Percentiles rank a stretch among this genome's conserved stretches.
Conservation (phyloP, 768 basidiomycete genomes). For the Porphyrellus cyaneotinctus region DNA sequence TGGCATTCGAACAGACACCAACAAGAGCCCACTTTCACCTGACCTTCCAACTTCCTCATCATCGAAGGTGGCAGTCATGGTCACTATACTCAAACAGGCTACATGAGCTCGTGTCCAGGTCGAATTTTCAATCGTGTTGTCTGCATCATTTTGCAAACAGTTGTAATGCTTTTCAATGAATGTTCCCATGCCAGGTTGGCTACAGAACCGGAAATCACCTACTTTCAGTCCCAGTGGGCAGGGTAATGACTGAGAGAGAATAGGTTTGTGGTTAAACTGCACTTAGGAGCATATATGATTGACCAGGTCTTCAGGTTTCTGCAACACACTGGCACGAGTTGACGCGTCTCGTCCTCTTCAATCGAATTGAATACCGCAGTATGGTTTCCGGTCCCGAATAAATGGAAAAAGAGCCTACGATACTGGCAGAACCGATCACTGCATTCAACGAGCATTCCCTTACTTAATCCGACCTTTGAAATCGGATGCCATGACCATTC, state of each 20-base stretch:
- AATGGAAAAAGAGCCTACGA: constrained; percentile 11
- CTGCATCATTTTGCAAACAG: too few species aligned
- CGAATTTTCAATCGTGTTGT: too few species aligned
- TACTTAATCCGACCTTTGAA: constrained; percentile 15
- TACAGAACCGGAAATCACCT: too few species aligned
- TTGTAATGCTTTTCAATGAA: too few species aligned
- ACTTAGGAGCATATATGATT: constrained; percentile 22
- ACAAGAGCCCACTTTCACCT: too few species aligned
- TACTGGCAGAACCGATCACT: constrained; percentile 9
- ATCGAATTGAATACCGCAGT: constrained; percentile 11
- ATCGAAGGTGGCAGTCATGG: too few species aligned
- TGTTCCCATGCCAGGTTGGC: too few species aligned
- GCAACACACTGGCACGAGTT: constrained; percentile 18
- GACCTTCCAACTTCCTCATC: too few species aligned
- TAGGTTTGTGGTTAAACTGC: not conserved
- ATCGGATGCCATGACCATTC: constrained; percentile 18
- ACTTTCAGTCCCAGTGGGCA: constrained; percentile 2
- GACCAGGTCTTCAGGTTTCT: constrained; percentile 13
- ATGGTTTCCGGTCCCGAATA: constrained; percentile 12
- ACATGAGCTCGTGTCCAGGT: too few species aligned
- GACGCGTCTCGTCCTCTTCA: constrained; percentile 16
- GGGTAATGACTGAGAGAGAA: not conserved
- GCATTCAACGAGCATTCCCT: constrained; percentile 8
- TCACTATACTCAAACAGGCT: too few species aligned
- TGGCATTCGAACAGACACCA: too few species aligned